A percentile compares a stretch with the other conserved stretches of the same genome.
Evolutionary conservation across 306 rosid genomes (phyloP).

Genomic region (Cucurbita pepo): DNA sequence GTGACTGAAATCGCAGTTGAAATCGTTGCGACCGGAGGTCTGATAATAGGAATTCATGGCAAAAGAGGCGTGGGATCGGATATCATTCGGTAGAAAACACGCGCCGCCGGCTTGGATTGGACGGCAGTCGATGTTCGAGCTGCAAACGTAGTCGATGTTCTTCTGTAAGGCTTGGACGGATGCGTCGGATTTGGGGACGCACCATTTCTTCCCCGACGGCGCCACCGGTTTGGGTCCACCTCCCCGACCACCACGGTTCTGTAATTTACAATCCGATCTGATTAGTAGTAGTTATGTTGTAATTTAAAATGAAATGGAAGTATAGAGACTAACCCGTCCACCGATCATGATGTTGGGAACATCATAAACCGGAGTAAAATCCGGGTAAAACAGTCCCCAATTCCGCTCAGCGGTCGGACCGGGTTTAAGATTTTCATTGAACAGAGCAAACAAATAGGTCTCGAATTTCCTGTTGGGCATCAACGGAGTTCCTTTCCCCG

Average conservation of each 20-base stretch:
- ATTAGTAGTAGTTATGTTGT: not conserved
- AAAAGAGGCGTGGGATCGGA: conserved; percentile 38
- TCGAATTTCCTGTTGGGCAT: conserved; percentile 77
- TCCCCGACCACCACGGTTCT: not conserved
- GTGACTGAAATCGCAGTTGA: conserved; percentile 53
- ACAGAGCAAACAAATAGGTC: conserved; percentile 46
- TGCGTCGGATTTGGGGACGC: conserved; percentile 43
- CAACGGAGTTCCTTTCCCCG: conserved; percentile 66
- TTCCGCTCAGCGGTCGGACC: conserved; percentile 77
- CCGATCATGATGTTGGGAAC: conserved; percentile 29
- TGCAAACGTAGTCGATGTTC: conserved; percentile 54
- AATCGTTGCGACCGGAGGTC: conserved; percentile 32
- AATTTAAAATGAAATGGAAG: no score
- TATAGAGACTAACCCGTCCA: conserved; percentile 15
- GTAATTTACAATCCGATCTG: not conserved
- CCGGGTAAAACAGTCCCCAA: conserved; percentile 69
- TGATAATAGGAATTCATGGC: conserved; percentile 69
- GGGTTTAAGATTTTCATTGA: conserved; percentile 77
- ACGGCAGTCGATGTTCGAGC: conserved; percentile 40
- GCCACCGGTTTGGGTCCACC: not conserved
- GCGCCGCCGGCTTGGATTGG: conserved; percentile 52
- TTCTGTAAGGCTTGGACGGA: conserved; percentile 28
- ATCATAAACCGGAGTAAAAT: conserved; percentile 62
- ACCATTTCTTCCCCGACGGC: conserved; percentile 31
- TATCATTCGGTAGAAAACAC: conserved; percentile 32